phyloP scores from a whole-genome alignment of 2,329 filamentous ascomycete genomes.

The Xylaria sp. region DNA sequence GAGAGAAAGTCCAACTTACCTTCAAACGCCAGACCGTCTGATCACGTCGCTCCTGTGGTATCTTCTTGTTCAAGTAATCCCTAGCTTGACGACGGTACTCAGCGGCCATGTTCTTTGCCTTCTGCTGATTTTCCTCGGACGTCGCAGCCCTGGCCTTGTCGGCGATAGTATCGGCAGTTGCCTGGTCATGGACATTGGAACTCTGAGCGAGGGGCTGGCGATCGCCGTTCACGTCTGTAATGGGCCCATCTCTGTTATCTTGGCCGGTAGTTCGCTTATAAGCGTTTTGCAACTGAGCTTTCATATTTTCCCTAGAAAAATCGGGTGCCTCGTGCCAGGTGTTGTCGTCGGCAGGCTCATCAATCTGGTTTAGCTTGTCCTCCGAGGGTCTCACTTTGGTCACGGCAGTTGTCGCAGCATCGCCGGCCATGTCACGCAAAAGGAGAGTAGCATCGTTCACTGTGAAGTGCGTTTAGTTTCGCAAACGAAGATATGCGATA shows the following conservation, averaged over 20 bases:
- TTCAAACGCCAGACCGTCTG: slow-evolving; percentile 87
- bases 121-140: slow-evolving; percentile 49
- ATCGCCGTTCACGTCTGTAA: slow-evolving; percentile 43
- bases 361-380: slow-evolving; percentile 70
- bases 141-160: slow-evolving; percentile 57
- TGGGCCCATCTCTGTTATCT: slow-evolving; percentile 56
- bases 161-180: slow-evolving; percentile 37
- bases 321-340: slow-evolving; percentile 87
- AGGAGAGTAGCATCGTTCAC: slow-evolving; percentile 76
- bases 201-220: slow-evolving; percentile 24
- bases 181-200: slow-evolving; percentile 26
- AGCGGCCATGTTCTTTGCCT: slow-evolving; percentile 32
- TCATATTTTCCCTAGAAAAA: slow-evolving; percentile 63
- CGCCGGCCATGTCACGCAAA: slow-evolving; percentile 83
- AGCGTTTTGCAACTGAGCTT: slow-evolving; percentile 59
- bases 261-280: slow-evolving; percentile 51
- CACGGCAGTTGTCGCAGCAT: slow-evolving; percentile 77
- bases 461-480: slow-evolving; percentile 21
- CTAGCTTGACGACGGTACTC: slow-evolving; percentile 44
- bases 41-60: slow-evolving; percentile 88
- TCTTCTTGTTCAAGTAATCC: slow-evolving; percentile 77
- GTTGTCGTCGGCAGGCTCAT: slow-evolving; percentile 81
- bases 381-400: slow-evolving; percentile 69
- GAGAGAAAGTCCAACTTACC: slow-evolving; percentile 23
- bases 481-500: not conserved